phyloP scores from a whole-genome alignment of 495 filamentous ascomycete species.

The Talaromyces thailandensis region DNA sequence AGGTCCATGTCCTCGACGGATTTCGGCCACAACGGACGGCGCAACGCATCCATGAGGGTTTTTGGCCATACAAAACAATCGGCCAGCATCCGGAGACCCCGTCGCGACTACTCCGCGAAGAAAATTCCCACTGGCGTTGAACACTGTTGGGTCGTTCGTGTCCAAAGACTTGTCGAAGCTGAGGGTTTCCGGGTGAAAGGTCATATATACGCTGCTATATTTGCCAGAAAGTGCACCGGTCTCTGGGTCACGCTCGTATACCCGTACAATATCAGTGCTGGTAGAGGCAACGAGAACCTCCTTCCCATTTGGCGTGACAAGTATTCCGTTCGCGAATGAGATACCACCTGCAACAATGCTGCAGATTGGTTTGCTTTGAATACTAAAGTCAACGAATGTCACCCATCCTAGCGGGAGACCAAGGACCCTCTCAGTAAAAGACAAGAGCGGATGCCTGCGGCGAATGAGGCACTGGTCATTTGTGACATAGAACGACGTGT shows the following conservation, averaged over 20 bases:
- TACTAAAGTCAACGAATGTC: not conserved
- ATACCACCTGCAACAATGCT: slow-evolving; percentile 1
- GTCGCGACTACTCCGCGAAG: slow-evolving; percentile 6
- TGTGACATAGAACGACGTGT: slow-evolving; percentile 6
- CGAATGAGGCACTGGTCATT: slow-evolving; percentile 1
- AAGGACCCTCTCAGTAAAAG: slow-evolving; percentile 2
- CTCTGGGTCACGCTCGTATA: slow-evolving; percentile 2
- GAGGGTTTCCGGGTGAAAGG: not conserved
- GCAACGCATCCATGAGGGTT: slow-evolving; percentile 5
- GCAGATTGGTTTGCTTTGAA: not conserved
- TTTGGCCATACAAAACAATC: slow-evolving; percentile 6
- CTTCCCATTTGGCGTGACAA: slow-evolving; percentile 6
- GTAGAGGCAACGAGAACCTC: slow-evolving; percentile 5
- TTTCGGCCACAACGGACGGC: slow-evolving; percentile 5
- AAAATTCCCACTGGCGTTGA: not conserved
- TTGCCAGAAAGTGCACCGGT: not conserved
- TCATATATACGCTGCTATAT: slow-evolving; percentile 3
- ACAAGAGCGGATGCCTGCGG: slow-evolving; percentile 3
- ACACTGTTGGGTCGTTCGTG: not conserved
- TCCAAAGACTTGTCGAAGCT: slow-evolving; percentile 3
- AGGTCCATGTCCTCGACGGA: slow-evolving; percentile 2
- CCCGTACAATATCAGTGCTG: slow-evolving; percentile 2
- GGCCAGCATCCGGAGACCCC: slow-evolving; percentile 7
- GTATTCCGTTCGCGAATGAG: slow-evolving; percentile 5
- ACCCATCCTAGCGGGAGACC: slow-evolving; percentile 5